Evolutionary conservation across 78 protist species (phyloP).

Genomic region (Planoprotostelium fungivorum): DNA sequence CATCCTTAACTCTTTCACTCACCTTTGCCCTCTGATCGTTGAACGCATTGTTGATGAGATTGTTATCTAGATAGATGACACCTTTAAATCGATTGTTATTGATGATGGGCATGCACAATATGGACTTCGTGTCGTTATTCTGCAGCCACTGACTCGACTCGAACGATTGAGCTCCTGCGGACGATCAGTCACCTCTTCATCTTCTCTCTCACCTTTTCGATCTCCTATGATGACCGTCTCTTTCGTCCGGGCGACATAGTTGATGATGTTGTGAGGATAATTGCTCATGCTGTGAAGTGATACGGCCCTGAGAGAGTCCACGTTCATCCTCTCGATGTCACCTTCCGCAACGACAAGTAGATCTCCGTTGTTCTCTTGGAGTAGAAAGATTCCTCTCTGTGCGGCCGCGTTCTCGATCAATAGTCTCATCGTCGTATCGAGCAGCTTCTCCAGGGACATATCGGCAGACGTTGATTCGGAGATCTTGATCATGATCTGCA

Average conservation of each 20-base stretch:
- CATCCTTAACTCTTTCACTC: background rate
- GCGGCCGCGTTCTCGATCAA: background rate
- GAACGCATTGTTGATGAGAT: background rate
- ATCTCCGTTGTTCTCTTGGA: background rate
- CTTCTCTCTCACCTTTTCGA: background rate
- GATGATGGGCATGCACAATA: background rate
- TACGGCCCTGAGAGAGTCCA: background rate
- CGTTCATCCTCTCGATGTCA: background rate
- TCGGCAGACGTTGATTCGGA: background rate
- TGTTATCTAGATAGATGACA: background rate
- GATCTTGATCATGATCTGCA: background rate
- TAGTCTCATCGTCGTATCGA: background rate
- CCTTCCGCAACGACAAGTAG: background rate
- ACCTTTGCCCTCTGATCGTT: background rate
- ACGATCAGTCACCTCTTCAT: background rate
- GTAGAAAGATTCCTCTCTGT: background rate
- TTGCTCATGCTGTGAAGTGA: background rate
- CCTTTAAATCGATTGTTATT: background rate
- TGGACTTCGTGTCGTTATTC: background rate
- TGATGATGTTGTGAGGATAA: background rate
- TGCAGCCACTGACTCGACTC: background rate
- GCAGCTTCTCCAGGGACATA: background rate
- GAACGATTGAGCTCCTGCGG: background rate
- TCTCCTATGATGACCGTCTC: background rate
- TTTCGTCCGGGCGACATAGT: background rate